These are phyloP conservation scores for Mastigamoeba balamuthi DNA, from an alignment of 78 protist genomes.

Conservation along the genomic window DNA sequence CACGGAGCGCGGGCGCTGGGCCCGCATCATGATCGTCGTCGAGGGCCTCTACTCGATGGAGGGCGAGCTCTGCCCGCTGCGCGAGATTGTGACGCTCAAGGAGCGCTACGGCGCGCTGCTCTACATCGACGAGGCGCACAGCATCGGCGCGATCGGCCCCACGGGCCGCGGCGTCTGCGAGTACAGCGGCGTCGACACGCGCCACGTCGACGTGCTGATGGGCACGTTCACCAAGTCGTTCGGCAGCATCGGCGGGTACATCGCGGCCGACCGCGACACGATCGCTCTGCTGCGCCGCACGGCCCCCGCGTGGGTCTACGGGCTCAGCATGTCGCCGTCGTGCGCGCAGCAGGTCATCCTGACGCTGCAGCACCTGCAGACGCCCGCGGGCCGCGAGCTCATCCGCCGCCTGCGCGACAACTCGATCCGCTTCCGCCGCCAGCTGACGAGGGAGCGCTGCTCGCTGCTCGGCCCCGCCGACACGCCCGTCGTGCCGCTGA, in stretches of 20 bases:
- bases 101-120: constrained; percentile 83
- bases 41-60: constrained; percentile 98
- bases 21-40: constrained; percentile 81
- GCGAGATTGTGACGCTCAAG: constrained; percentile 73
- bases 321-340: constrained; percentile 65
- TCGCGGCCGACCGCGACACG: constrained; percentile 52
- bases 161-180: constrained; percentile 93
- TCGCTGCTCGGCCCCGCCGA: constrained; percentile 68
- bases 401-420: constrained; percentile 62
- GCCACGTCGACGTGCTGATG: constrained; percentile 94
- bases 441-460: constrained; percentile 19
- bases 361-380: constrained; percentile 22
- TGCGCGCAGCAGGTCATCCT: constrained; percentile 54
- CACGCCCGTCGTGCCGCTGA: constrained; percentile 92
- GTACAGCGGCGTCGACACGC: constrained; percentile 58
- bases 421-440: constrained; percentile 59
- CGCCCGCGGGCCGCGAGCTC: constrained; percentile 47
- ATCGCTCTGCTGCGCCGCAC: constrained; percentile 36
- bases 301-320: constrained; percentile 38
- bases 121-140: constrained; percentile 98
- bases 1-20: constrained; percentile 81
- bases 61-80: constrained; percentile 75
- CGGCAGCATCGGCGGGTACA: constrained; percentile 92
- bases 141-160: constrained; percentile 95
- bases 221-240: constrained; percentile 99